Base-by-base conservation (phyloP, 2,329 filamentous ascomycete genomes). In the Paracorniculantispora psalliotae region DNA sequence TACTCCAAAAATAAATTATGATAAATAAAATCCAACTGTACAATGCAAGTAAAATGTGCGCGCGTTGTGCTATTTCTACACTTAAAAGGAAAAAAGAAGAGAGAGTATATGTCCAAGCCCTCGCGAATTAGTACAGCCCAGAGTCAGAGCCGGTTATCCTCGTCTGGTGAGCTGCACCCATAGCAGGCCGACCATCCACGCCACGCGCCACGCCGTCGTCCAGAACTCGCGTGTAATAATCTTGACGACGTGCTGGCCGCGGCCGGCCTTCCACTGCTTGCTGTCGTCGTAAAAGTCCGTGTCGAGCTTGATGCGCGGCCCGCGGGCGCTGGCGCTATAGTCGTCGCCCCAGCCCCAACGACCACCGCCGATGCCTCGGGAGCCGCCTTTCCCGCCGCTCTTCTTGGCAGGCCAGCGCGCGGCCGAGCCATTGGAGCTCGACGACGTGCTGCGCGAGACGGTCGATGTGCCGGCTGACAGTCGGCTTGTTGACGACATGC, bases 101-200 rank as follows among this genome's bases (percentile, higher is more conserved):
- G 15, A 46, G n/a, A 35, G n/a, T 33, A n/a, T n/a, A n/a, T 33
- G 26, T 19, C 21, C 41, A 37, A 25, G 6, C 15, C 28, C 30
- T 17, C 46, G 28, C 25, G n/a, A 28, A 9, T 37, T 39, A 28
- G 35, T 48, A 56, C 53, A 56, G 8, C 21, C 17, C 9, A 30
- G 13, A 28, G 28, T 26, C 28, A 48, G 35, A 33, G 33, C 21
- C n/a, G 12, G 37, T 49, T 72, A 90, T 63, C 87, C 86, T 67
- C 79, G 79, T 74, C 81, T 84, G 59, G 87, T 78, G 65, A 93
- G 73, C 74, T 85, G 90, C 30, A 78, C 77, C 78, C 89, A 94
- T 70, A 86, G 85, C 15, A 76, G 63, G 47, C 86, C 71, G 21
- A 83, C 84, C 71, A 89, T 81, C 79, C 82, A 84, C 6, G 78